Percentiles rank a stretch among this genome's conserved stretches.
Evolutionary conservation across 805 yeast species (phyloP).

Genomic region (Starmerella bacillaris): DNA sequence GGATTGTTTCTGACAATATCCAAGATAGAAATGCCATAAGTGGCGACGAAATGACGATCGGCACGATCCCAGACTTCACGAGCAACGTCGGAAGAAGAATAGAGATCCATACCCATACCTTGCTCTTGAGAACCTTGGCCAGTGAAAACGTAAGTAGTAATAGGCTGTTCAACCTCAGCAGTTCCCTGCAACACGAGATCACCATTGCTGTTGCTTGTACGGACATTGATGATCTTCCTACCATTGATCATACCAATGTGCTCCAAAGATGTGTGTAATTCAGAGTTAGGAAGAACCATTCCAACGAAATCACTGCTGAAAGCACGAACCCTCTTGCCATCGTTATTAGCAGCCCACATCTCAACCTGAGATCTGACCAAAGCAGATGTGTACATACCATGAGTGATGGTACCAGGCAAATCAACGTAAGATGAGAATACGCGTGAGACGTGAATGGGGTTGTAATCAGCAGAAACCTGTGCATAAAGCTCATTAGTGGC

Average conservation of each 20-base stretch:
- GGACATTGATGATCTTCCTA: constrained; percentile 88
- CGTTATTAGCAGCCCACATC: constrained; percentile 96
- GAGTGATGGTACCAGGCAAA: constrained; percentile 94
- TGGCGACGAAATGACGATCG: constrained; percentile 74
- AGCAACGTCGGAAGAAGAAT: constrained; percentile 79
- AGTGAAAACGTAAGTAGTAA: constrained; percentile 89
- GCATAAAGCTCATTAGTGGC: constrained; percentile 93
- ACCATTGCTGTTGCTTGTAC: constrained; percentile 66
- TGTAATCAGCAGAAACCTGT: constrained; percentile 92
- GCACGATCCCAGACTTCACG: constrained; percentile 96
- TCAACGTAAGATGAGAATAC: constrained; percentile 85
- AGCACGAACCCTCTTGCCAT: constrained; percentile 87
- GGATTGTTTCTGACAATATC: constrained; percentile 94
- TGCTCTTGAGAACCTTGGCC: constrained; percentile 99
- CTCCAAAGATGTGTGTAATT: constrained; percentile 68
- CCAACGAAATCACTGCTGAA: constrained; percentile 81
- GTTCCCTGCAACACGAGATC: constrained; percentile 71
- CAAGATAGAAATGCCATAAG: constrained; percentile 92
- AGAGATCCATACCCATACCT: constrained; percentile 99
- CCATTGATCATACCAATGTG: constrained; percentile 99
- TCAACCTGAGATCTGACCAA: constrained; percentile 88
- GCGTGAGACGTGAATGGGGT: constrained; percentile 94
- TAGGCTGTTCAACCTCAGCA: constrained; percentile 98
- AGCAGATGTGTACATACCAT: constrained; percentile 97
- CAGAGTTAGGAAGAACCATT: constrained; percentile 94